These are phyloP conservation scores for Dentipellis fragilis DNA, from an alignment of 768 basidiomycete genomes.

Conservation along the genomic window DNA sequence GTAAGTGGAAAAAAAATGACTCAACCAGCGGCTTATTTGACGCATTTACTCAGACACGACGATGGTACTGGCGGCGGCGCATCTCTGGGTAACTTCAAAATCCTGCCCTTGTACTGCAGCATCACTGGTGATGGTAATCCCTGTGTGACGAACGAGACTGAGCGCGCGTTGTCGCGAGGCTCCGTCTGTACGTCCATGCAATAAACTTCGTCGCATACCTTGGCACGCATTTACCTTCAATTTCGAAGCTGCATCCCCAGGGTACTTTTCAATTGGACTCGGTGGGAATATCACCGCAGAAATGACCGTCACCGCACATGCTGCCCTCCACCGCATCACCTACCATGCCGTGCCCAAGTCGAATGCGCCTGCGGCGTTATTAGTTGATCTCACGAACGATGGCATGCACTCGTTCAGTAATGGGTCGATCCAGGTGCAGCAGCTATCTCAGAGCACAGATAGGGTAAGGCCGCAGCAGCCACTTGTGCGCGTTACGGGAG, in stretches of 20 bases:
- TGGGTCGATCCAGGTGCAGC: not conserved
- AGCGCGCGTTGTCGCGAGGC: not conserved
- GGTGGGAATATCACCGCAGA: not conserved
- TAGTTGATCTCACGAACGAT: not conserved
- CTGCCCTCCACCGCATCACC: not conserved
- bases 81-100: not conserved
- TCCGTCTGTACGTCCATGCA: not conserved
- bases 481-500: not conserved
- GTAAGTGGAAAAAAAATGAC: not conserved
- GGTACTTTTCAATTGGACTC: not conserved
- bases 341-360: not conserved
- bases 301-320: not conserved
- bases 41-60: not conserved
- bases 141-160: not conserved
- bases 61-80: not conserved
- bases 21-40: not conserved
- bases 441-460: not conserved
- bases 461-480: not conserved
- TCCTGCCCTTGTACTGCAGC: not conserved
- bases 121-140: not conserved
- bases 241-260: not conserved
- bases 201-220: too few species aligned
- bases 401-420: not conserved
- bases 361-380: not conserved
- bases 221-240: not conserved